phyloP scores from a whole-genome alignment of 2,329 filamentous ascomycete species.

The Metarhizium guizhouense region DNA sequence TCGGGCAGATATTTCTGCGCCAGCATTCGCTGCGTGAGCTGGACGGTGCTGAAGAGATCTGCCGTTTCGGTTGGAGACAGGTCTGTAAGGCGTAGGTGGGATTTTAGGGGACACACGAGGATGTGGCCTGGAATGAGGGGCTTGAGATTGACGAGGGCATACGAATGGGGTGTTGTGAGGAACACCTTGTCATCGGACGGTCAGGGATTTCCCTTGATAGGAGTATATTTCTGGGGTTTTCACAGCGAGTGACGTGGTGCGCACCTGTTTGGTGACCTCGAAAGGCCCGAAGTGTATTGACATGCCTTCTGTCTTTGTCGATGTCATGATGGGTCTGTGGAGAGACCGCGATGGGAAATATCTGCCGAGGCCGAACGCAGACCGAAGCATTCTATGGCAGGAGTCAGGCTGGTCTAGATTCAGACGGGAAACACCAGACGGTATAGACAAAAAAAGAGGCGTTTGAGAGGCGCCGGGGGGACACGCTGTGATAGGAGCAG shows the following conservation, averaged over 20 bases:
- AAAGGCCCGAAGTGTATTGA: constrained; percentile 64
- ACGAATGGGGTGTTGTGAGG: constrained; percentile 68
- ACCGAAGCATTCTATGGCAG: neutral
- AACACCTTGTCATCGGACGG: constrained; percentile 58
- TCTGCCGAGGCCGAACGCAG: constrained; percentile 2
- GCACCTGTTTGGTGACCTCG: constrained; percentile 65
- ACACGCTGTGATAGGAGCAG: too few species aligned
- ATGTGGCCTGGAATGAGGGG: constrained; percentile 90
- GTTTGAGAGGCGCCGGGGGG: too few species aligned
- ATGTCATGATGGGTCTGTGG: constrained; percentile 20
- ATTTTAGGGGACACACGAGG: constrained; percentile 68
- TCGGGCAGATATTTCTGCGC: constrained; percentile 44
- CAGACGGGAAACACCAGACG: too few species aligned
- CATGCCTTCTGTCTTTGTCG: constrained; percentile 14
- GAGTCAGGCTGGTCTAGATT: too few species aligned
- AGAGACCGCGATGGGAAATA: constrained; percentile 7
- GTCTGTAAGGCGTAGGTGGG: constrained; percentile 66
- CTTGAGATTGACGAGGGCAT: constrained; percentile 91
- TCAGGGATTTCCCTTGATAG: neutral
- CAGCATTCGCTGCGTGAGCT: constrained; percentile 71
- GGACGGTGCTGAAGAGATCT: constrained; percentile 83
- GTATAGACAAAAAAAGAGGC: too few species aligned
- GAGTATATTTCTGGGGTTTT: neutral
- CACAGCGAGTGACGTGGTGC: constrained; percentile 6
- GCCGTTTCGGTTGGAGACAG: constrained; percentile 60